Evolutionary conservation across 345 rosid species (phyloP), one percentile per base, ranked within the genome.

Genomic region (Moricandia arvensis): DNA sequence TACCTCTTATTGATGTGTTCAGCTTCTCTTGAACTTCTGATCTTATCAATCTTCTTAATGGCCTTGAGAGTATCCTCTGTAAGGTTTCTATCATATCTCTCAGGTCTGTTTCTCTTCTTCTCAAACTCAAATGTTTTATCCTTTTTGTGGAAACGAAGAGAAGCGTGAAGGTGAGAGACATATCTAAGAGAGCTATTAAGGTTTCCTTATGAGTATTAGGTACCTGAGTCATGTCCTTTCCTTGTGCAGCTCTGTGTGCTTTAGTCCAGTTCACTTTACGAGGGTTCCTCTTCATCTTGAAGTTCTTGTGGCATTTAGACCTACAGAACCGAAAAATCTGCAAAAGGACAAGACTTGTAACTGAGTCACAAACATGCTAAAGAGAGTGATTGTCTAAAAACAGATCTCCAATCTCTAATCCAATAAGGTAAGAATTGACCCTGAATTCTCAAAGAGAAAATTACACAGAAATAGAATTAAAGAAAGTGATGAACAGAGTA

Each of bases 231-330:
- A 96, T 93, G 79, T 96, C 98, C 80, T 96, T 96, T 15, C 96
- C 96, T 5, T 86, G 91, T 66, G 89, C 65, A 2, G 87, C 84
- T 83, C 98, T 85, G 53, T 83, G 91, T 68, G 94, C 97, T 87
- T 95, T 95, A 61, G 98, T 93, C 98, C 98, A 95, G 72, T 93
- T 93, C 6, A 95, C 94, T 73, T 95, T 93, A 45, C 97, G 90
- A 5, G 98, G 99, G 75, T 93, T 96, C 74, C 98, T 93, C 90
- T 96, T 96, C 99, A 93, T 96, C 82, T 96, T 96, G 71, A 93
- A 90, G 80, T 93, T 93, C 81, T 93, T 93, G 79, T 93, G 97
- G 83, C 97, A 90, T 79, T 90, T 74, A 3, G 93, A 93, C 82
- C 97, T 82, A 81, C 96, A 95, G 80, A 95, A 95, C 30, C 91